Evolutionary conservation across 2,329 filamentous ascomycete genomes (phyloP).

Genomic region (Trichoderma breve): DNA sequence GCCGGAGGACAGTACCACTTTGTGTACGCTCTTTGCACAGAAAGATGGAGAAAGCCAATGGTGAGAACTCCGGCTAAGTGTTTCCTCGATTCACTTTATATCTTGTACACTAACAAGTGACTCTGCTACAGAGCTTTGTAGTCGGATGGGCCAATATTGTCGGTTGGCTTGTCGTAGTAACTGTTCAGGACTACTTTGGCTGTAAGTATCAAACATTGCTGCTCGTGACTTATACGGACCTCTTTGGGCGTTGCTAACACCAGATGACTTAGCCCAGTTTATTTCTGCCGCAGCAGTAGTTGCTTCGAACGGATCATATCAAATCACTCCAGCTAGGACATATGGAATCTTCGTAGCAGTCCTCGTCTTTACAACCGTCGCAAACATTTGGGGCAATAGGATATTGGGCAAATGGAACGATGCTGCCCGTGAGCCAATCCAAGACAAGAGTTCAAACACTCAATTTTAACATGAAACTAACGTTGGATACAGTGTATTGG

Average conservation of each 20-base stretch:
- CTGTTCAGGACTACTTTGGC: conserved; percentile 11
- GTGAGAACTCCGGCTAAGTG: neutral
- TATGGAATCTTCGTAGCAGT: conserved; percentile 10
- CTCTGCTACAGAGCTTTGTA: neutral
- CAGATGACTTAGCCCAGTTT: neutral
- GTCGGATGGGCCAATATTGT: conserved; percentile 13
- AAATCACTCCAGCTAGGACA: neutral
- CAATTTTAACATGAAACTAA: neutral
- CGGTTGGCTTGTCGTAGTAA: conserved; percentile 9
- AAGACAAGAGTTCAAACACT: neutral
- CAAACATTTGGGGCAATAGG: conserved; percentile 12
- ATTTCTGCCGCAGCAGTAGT: conserved; percentile 11
- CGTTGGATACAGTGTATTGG: neutral
- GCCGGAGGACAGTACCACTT: conserved; percentile 14
- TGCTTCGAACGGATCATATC: conserved; percentile 7
- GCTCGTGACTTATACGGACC: neutral
- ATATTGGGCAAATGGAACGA: conserved; percentile 11
- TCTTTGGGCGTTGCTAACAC: neutral
- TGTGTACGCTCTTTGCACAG: conserved; percentile 10
- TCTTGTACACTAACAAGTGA: neutral
- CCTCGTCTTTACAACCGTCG: conserved; percentile 7
- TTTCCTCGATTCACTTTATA: neutral
- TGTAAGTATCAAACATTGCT: neutral
- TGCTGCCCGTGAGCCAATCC: neutral
- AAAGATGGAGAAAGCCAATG: conserved; percentile 7